These are phyloP conservation scores for Thinopyrum elongatum DNA, from an alignment of 176 grass and related monocot species.

Conservation along the genomic window DNA sequence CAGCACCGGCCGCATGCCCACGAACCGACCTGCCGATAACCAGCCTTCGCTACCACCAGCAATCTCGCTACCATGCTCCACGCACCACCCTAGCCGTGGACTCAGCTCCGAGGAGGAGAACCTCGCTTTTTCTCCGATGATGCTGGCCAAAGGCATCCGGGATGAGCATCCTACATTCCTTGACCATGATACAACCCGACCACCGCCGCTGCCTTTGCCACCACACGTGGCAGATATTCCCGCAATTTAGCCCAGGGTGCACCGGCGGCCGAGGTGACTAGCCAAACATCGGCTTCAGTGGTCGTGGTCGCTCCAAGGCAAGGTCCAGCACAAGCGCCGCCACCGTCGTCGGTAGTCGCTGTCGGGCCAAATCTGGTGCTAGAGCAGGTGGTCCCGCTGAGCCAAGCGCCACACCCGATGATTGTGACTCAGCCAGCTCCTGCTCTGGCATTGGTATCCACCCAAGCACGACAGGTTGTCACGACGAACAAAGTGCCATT, in stretches of 20 bases:
- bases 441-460: not conserved
- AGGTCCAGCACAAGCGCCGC: not conserved
- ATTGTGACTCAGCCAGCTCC: not conserved
- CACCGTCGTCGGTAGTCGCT: not conserved
- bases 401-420: not conserved
- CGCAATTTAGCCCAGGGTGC: not conserved
- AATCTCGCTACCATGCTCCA: not conserved
- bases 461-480: not conserved
- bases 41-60: not conserved
- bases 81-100: too few relatives aligned
- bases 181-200: not conserved
- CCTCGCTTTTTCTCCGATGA: not conserved
- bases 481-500: too few relatives aligned
- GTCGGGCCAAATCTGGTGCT: not conserved
- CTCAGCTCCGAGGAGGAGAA: not conserved
- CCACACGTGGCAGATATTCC: not conserved
- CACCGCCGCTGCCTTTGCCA: not conserved
- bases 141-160: not conserved
- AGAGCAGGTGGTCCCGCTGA: not conserved
- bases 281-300: not conserved
- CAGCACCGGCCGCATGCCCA: not conserved
- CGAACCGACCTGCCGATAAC: too few relatives aligned
- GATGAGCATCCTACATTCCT: not conserved
- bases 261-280: not conserved
- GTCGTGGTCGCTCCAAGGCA: not conserved